phyloP scores from a whole-genome alignment of 352 stramenopile species.

The Phytophthora pluvialis region DNA sequence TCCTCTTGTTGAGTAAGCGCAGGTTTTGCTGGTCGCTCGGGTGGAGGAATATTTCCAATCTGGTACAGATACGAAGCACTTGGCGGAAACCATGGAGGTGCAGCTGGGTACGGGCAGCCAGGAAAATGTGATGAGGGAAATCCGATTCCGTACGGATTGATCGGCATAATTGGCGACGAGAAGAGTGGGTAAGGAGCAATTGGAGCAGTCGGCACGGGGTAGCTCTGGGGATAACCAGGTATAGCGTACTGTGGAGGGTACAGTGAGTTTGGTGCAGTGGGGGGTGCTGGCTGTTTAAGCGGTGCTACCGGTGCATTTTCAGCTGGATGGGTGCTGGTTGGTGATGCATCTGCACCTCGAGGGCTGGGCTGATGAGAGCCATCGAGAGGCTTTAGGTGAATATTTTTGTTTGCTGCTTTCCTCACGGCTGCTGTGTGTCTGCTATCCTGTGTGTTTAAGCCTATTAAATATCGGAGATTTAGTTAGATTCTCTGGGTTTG shows the following conservation, averaged over 20 bases:
- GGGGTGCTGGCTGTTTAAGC: background rate
- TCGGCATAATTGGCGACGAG: constrained; percentile 4
- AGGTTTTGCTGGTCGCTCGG: constrained; percentile 12
- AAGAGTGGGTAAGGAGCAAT: constrained; percentile 16
- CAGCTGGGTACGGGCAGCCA: constrained; percentile 9
- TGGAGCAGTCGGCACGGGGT: background rate
- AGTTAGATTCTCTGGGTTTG: constrained; percentile 4
- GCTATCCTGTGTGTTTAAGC: background rate
- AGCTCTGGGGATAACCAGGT: constrained; percentile 8
- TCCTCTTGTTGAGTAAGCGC: constrained; percentile 30
- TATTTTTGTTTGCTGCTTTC: constrained; percentile 22
- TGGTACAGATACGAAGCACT: constrained; percentile 8
- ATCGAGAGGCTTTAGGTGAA: constrained; percentile 6
- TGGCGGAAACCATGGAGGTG: constrained; percentile 16
- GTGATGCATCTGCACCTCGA: background rate
- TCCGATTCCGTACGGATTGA: constrained; percentile 26
- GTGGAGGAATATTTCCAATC: background rate
- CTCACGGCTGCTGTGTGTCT: background rate
- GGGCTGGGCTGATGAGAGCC: background rate
- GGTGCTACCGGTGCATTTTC: background rate
- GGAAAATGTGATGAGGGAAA: constrained; percentile 24
- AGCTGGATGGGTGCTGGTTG: constrained; percentile 2
- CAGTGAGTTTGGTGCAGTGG: background rate
- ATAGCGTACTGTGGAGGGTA: constrained; percentile 9
- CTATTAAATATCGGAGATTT: constrained; percentile 7